These are phyloP conservation scores for Claviceps quebecensis DNA, from an alignment of 2,329 filamentous ascomycete species.

Conservation along the genomic window DNA sequence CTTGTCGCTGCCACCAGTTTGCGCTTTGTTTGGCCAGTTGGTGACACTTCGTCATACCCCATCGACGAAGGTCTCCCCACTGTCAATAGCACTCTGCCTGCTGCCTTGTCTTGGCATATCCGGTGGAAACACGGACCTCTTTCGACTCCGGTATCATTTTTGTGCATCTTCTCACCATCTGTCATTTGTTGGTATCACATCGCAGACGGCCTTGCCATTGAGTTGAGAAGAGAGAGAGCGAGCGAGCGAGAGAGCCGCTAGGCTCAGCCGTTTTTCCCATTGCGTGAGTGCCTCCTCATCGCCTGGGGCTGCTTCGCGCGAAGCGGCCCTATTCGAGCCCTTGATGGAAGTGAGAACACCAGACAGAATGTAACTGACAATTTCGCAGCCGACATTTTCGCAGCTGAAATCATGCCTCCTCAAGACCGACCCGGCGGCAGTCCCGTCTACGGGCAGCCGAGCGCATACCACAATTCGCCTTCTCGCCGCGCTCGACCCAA, in stretches of 20 bases:
- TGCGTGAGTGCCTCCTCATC: not conserved
- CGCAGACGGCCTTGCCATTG: not conserved
- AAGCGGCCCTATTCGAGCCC: no score
- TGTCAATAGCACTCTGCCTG: not conserved
- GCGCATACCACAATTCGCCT: conserved; percentile 53
- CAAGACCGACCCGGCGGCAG: conserved; percentile 50
- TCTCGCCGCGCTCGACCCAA: conserved; percentile 50
- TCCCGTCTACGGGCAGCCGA: conserved; percentile 46
- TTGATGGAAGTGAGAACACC: not conserved
- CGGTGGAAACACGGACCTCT: not conserved
- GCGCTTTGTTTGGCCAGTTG: not conserved
- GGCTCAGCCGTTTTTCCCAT: not conserved
- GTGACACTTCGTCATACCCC: conserved; percentile 1
- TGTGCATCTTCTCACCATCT: not conserved
- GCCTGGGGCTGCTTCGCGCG: no score
- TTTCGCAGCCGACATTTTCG: conserved; percentile 13
- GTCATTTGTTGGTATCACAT: not conserved
- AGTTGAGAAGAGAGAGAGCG: not conserved
- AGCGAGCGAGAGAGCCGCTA: not conserved
- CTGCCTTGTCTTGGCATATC: not conserved
- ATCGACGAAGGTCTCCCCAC: not conserved
- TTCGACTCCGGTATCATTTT: not conserved
- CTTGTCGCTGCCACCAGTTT: not conserved
- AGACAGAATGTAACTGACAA: conserved; percentile 2
- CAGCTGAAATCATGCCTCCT: conserved; percentile 38